Percentiles rank a stretch among this genome's conserved stretches.
phyloP scores from a whole-genome alignment of 1,139 yeast genomes.

The Hemisphaericaspora xylanilytica region DNA sequence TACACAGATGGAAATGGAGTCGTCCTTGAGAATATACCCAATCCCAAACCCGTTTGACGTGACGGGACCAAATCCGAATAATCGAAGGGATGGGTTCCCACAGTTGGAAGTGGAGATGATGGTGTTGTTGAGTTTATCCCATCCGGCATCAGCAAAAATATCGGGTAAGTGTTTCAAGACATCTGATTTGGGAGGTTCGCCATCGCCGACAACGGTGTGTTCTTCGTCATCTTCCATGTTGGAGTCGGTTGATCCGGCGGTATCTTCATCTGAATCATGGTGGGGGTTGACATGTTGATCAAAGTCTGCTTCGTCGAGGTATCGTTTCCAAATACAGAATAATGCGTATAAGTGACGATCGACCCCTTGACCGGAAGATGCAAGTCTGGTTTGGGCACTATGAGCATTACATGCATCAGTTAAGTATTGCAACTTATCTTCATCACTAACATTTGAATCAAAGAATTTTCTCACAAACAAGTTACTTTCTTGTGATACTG shows the following conservation, averaged over 20 bases:
- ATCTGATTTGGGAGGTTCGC: slow-evolving; percentile 1
- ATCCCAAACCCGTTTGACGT: slow-evolving; percentile 88
- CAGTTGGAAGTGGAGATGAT: slow-evolving; percentile 46
- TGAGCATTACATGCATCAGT: slow-evolving; percentile 72
- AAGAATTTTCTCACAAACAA: slow-evolving; percentile 82
- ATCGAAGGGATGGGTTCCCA: slow-evolving; percentile 83
- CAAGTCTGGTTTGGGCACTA: slow-evolving; percentile 61
- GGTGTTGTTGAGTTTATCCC: slow-evolving; percentile 58
- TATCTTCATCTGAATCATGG: background rate
- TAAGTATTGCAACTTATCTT: slow-evolving; percentile 59
- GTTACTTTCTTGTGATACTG: slow-evolving; percentile 79
- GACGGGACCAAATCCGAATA: slow-evolving; percentile 93
- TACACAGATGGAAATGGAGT: slow-evolving; percentile 81
- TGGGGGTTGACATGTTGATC: background rate
- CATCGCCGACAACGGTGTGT: slow-evolving; percentile 18
- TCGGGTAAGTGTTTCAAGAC: slow-evolving; percentile 28
- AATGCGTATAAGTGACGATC: slow-evolving; percentile 88
- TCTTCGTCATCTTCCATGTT: slow-evolving; percentile 18
- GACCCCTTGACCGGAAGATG: slow-evolving; percentile 79
- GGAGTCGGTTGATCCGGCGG: background rate
- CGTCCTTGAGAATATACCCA: slow-evolving; percentile 85
- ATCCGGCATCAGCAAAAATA: slow-evolving; percentile 72
- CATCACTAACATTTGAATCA: slow-evolving; percentile 59
- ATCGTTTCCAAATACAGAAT: slow-evolving; percentile 85
- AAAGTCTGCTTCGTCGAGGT: slow-evolving; percentile 38